Evolutionary conservation across 2,329 filamentous ascomycete species (phyloP).

Genomic region (Neopestalotiopsis sp.): DNA sequence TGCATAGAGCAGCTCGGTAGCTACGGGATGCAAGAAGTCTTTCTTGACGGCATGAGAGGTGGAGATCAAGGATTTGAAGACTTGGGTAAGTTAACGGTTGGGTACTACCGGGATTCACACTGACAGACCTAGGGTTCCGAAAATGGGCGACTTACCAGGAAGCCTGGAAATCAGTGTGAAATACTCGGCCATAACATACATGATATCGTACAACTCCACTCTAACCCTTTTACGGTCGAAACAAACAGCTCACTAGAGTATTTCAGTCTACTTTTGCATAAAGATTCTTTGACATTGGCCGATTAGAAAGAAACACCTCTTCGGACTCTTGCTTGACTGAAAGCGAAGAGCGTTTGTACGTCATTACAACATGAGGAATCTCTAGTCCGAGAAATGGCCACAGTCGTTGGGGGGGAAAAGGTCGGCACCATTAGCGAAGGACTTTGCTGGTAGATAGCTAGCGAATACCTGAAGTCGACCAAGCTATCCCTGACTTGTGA

Average conservation of each 20-base stretch:
- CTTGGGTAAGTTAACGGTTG: constrained; percentile 46
- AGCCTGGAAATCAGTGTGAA: constrained; percentile 51
- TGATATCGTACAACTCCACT: not conserved
- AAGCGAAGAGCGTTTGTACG: too few species aligned
- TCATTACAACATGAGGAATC: too few species aligned
- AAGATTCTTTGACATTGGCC: too few species aligned
- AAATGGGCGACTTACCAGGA: constrained; percentile 65
- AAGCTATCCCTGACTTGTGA: too few species aligned
- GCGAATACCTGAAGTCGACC: too few species aligned
- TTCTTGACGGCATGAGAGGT: constrained; percentile 59
- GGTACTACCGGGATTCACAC: not conserved
- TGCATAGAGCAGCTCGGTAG: constrained; percentile 53
- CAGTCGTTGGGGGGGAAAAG: too few species aligned
- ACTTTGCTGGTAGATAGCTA: too few species aligned
- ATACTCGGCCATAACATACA: not conserved
- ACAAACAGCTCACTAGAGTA: not conserved
- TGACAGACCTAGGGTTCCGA: constrained; percentile 51
- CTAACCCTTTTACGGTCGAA: not conserved
- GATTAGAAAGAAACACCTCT: too few species aligned
- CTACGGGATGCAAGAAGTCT: constrained; percentile 58
- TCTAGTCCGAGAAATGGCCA: too few species aligned
- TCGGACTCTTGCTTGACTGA: too few species aligned
- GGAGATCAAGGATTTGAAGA: constrained; percentile 55
- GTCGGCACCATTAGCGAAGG: too few species aligned
- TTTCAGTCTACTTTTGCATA: too few species aligned